Conservation (phyloP, 1,139 yeast species). For the Hyphopichia fennica region DNA sequence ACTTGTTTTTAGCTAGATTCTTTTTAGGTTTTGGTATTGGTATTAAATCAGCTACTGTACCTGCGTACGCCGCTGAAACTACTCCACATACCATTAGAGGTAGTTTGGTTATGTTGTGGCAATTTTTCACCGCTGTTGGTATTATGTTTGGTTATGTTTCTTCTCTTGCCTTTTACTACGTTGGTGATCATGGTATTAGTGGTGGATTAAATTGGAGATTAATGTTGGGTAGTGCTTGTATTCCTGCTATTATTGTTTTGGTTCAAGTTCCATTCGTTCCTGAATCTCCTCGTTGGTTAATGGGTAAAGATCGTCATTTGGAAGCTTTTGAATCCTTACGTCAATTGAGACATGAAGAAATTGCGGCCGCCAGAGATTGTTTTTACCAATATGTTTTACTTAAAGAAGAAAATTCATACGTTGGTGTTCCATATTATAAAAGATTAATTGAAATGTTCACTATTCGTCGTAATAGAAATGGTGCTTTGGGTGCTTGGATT, state of each 20-base stretch:
- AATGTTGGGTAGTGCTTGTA: conserved; percentile 21
- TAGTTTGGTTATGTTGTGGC: conserved; percentile 24
- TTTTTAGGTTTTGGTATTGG: conserved; percentile 23
- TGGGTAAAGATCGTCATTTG: conserved; percentile 25
- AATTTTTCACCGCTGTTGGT: conserved; percentile 23
- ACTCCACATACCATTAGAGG: conserved; percentile 22
- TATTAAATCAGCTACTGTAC: conserved; percentile 26
- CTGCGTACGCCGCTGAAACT: conserved; percentile 24
- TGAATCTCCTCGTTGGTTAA: conserved; percentile 31
- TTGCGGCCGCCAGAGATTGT: conserved; percentile 64
- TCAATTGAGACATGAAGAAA: conserved; percentile 38
- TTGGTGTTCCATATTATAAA: conserved; percentile 49
- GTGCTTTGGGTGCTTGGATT: conserved; percentile 75
- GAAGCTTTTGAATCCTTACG: conserved; percentile 22
- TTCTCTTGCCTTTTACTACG: conserved; percentile 18
- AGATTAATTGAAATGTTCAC: conserved; percentile 58
- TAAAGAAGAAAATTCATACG: conserved; percentile 65
- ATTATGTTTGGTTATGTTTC: conserved; percentile 24
- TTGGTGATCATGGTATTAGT: conserved; percentile 4
- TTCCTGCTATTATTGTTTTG: conserved; percentile 17
- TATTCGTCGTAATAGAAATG: conserved; percentile 80
- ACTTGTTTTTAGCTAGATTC: conserved; percentile 20
- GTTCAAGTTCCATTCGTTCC: conserved; percentile 20
- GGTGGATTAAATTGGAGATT: conserved; percentile 22
- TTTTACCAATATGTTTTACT: conserved; percentile 58